A percentile compares a stretch with the other conserved stretches of the same genome.
These are phyloP conservation scores for Leptodontidium sp. DNA, from an alignment of 2,329 filamentous ascomycete genomes.

Conservation along the genomic window DNA sequence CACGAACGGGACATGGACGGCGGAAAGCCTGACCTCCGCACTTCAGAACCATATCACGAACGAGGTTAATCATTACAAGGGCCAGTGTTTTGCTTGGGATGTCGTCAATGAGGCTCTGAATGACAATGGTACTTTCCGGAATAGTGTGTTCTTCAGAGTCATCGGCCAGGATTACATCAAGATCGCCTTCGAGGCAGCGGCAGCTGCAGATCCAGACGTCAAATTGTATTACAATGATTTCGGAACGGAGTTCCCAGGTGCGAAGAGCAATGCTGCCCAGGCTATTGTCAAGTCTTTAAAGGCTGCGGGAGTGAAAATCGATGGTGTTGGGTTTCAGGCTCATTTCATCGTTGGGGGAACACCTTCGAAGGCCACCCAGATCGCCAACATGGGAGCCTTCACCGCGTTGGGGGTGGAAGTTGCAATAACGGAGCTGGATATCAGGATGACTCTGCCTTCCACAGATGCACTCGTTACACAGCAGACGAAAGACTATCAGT, in stretches of 20 bases:
- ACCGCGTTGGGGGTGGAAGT: slow-evolving; percentile 62
- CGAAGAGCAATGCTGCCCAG: slow-evolving; percentile 56
- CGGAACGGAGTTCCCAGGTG: slow-evolving; percentile 63
- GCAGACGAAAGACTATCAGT: slow-evolving; percentile 57
- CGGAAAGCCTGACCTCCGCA: slow-evolving; percentile 57
- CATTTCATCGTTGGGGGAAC: slow-evolving; percentile 63
- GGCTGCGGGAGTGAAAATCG: slow-evolving; percentile 60
- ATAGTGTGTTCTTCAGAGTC: slow-evolving; percentile 61
- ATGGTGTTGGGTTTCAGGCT: slow-evolving; percentile 69
- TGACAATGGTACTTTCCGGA: slow-evolving; percentile 62
- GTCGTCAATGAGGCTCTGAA: slow-evolving; percentile 70
- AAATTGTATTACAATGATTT: slow-evolving; percentile 72
- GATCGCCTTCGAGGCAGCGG: slow-evolving; percentile 64
- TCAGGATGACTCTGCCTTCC: slow-evolving; percentile 58
- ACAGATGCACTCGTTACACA: slow-evolving; percentile 50
- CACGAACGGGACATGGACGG: slow-evolving; percentile 59
- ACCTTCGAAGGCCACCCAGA: slow-evolving; percentile 54
- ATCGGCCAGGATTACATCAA: slow-evolving; percentile 66
- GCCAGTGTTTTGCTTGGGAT: slow-evolving; percentile 69
- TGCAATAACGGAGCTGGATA: slow-evolving; percentile 69
- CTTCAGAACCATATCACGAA: slow-evolving; percentile 67
- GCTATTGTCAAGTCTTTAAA: slow-evolving; percentile 57
- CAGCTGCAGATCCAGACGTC: slow-evolving; percentile 60
- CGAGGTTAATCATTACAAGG: slow-evolving; percentile 64
- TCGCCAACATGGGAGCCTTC: slow-evolving; percentile 55